These are phyloP conservation scores for Flaveria trinervia DNA, from an alignment of 129 eudicot species.

Conservation along the genomic window DNA sequence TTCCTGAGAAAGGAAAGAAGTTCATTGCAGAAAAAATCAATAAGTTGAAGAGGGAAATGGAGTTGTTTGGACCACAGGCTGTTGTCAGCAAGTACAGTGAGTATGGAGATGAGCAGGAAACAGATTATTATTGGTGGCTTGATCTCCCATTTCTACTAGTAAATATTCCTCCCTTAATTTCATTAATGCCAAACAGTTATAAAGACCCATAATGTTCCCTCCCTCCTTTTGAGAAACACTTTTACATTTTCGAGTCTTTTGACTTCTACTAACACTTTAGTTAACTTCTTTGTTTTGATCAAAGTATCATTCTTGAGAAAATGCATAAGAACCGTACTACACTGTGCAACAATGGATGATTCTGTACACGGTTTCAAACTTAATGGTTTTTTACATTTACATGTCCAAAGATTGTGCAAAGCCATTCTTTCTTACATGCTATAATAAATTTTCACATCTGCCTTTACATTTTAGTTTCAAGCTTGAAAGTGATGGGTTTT, in stretches of 20 bases:
- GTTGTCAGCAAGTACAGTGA: constrained; percentile 88
- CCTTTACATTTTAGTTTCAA: not conserved
- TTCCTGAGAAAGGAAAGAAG: constrained; percentile 65
- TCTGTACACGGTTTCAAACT: not conserved
- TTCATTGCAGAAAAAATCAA: constrained; percentile 60
- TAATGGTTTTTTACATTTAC: not conserved
- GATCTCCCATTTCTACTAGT: constrained; percentile 87
- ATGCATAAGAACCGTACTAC: not conserved
- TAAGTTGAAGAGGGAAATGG: constrained; percentile 86
- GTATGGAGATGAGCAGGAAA: constrained; percentile 81
- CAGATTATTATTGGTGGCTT: constrained; percentile 97
- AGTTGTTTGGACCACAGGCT: constrained; percentile 87
- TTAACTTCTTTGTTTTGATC: not conserved
- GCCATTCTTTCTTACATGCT: not conserved
- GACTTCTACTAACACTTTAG: not conserved
- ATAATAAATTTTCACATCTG: not conserved
- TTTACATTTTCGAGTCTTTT: not conserved
- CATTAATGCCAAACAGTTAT: not conserved
- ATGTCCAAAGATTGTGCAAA: constrained; percentile 6
- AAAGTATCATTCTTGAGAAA: not conserved
- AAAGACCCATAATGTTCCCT: not conserved
- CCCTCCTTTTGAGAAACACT: not conserved
- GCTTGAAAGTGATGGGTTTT: not conserved
- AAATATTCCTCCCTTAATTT: constrained; percentile 23
- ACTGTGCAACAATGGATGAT: not conserved